Percentiles rank a stretch among this genome's conserved stretches.
These are phyloP conservation scores for Letharia lupina DNA, from an alignment of 495 filamentous ascomycete genomes.

Conservation along the genomic window DNA sequence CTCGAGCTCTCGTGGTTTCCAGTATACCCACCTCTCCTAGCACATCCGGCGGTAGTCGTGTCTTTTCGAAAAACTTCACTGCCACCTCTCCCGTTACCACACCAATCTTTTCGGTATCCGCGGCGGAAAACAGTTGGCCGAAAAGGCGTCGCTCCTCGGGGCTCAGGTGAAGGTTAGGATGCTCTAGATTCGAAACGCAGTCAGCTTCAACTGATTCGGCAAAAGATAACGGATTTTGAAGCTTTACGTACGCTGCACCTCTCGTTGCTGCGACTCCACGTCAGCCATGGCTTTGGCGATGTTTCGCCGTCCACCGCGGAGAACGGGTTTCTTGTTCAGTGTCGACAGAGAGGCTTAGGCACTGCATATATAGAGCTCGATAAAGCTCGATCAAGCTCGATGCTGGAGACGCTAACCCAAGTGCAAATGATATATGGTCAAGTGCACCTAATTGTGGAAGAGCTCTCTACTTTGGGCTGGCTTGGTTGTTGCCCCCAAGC, in stretches of 20 bases:
- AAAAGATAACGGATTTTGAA: background rate
- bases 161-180: conserved; percentile 75
- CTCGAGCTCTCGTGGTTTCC: too few relatives aligned
- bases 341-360: background rate
- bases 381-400: background rate
- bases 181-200: conserved; percentile 20
- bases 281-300: conserved; percentile 18
- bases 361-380: background rate
- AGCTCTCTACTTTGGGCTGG: conserved; percentile 3
- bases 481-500: conserved; percentile 2
- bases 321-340: background rate
- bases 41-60: conserved; percentile 69
- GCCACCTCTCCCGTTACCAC: conserved; percentile 93
- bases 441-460: background rate
- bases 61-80: conserved; percentile 98
- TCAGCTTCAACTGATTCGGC: background rate
- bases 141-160: conserved; percentile 89
- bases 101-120: conserved; percentile 82
- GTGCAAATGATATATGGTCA: background rate
- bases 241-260: conserved; percentile 5
- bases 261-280: conserved; percentile 16
- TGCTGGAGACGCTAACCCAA: background rate
- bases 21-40: conserved; percentile 71
- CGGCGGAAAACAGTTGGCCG: conserved; percentile 79
- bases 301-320: conserved; percentile 7